These are phyloP conservation scores for Chlorella variabilis DNA, from an alignment of 163 green algal species.

Conservation along the genomic window DNA sequence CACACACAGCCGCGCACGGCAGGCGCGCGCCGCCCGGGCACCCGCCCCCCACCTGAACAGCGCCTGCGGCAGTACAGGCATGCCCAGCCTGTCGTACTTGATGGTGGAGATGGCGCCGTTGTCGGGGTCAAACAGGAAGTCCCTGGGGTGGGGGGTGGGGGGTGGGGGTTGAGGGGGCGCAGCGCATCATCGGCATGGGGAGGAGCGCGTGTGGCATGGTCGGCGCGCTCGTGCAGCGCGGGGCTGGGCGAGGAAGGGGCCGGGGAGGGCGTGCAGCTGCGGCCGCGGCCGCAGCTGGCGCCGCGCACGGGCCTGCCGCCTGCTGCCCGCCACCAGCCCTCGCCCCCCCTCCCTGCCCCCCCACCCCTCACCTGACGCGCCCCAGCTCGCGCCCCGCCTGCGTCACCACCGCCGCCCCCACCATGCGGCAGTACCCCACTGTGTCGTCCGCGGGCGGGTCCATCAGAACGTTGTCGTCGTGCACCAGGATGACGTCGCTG, in stretches of 20 bases:
- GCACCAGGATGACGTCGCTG: constrained; percentile 76
- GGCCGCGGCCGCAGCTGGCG: no score
- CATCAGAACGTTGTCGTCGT: constrained; percentile 67
- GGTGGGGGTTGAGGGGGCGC: not conserved
- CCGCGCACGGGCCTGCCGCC: no score
- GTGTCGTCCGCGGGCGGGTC: constrained; percentile 43
- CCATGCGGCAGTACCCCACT: constrained; percentile 59
- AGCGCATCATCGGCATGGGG: no score
- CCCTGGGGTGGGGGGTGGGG: constrained; percentile 12
- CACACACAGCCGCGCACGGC: not conserved
- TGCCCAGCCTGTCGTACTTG: constrained; percentile 72
- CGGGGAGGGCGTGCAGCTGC: no score
- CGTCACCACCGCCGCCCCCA: constrained; percentile 65
- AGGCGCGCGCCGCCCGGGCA: no score
- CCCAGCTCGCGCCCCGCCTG: constrained; percentile 60
- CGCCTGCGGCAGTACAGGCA: constrained; percentile 62
- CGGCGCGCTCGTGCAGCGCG: no score
- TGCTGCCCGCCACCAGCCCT: no score
- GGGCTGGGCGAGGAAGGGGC: no score
- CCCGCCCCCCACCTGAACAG: constrained; percentile 62
- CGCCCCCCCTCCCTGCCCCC: no score
- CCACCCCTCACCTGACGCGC: constrained; percentile 58
- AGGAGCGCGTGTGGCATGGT: no score
- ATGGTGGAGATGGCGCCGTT: constrained; percentile 61
- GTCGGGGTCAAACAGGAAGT: constrained; percentile 73